A percentile compares a stretch with the other conserved stretches of the same genome.
phyloP scores from a whole-genome alignment of 805 yeast species.

The Suhomyces emberorum region DNA sequence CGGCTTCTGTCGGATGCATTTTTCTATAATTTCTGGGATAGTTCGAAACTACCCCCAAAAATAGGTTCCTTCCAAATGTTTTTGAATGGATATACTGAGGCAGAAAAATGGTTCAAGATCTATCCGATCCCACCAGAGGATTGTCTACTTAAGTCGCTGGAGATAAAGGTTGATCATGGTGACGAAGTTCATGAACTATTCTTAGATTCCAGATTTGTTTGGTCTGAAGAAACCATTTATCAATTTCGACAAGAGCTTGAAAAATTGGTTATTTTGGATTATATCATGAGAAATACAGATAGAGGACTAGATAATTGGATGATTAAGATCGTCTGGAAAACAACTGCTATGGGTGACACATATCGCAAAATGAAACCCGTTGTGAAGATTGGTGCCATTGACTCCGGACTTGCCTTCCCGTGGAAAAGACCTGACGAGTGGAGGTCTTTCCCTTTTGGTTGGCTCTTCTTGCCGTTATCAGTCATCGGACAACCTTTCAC shows the following conservation, averaged over 20 bases:
- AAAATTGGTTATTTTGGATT: slow-evolving; percentile 66
- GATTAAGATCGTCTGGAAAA: slow-evolving; percentile 53
- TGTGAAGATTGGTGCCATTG: slow-evolving; percentile 66
- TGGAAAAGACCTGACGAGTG: slow-evolving; percentile 84
- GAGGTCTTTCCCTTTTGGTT: slow-evolving; percentile 76
- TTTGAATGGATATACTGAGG: slow-evolving; percentile 55
- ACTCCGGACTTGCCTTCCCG: slow-evolving; percentile 71
- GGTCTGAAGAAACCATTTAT: slow-evolving; percentile 49
- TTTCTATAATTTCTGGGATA: slow-evolving; percentile 52
- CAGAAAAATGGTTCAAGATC: slow-evolving; percentile 53
- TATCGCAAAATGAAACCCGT: slow-evolving; percentile 24
- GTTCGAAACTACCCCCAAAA: slow-evolving; percentile 40
- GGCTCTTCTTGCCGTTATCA: slow-evolving; percentile 65
- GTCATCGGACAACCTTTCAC: slow-evolving; percentile 69
- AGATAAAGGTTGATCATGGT: slow-evolving; percentile 12
- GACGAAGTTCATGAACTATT: slow-evolving; percentile 3
- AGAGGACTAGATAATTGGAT: slow-evolving; percentile 78
- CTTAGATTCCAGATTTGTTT: slow-evolving; percentile 34
- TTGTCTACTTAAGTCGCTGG: slow-evolving; percentile 9
- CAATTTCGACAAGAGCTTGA: slow-evolving; percentile 63
- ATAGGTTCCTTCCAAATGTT: slow-evolving; percentile 69
- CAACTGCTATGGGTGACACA: slow-evolving; percentile 7
- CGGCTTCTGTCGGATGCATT: slow-evolving; percentile 46
- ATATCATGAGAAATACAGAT: slow-evolving; percentile 72
- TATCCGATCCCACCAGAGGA: slow-evolving; percentile 53